Evolutionary conservation across 1,139 yeast species (phyloP).

Genomic region (Suhomyces bribrorum): DNA sequence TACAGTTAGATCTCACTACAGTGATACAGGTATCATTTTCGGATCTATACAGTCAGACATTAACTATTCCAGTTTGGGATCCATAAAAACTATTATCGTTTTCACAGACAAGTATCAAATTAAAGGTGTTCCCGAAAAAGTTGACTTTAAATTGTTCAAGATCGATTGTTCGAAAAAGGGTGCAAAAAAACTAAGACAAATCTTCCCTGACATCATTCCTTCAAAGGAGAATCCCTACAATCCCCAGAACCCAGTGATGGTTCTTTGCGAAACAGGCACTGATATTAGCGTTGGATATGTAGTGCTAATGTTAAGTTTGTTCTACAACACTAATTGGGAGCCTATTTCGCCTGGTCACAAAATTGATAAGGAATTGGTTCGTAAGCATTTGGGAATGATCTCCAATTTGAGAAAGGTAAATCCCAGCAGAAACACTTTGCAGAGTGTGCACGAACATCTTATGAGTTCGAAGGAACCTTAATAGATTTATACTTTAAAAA

Average conservation of each 20-base stretch:
- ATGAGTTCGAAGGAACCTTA: slow-evolving; percentile 14
- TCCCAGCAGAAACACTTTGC: slow-evolving; percentile 78
- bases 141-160: slow-evolving; percentile 20
- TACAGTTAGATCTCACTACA: slow-evolving; percentile 11
- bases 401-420: slow-evolving; percentile 52
- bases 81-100: slow-evolving; percentile 21
- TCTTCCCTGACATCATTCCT: slow-evolving; percentile 40
- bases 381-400: slow-evolving; percentile 56
- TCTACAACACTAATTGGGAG: slow-evolving; percentile 47
- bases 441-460: slow-evolving; percentile 55
- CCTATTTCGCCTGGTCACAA: slow-evolving; percentile 8
- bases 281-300: slow-evolving; percentile 68
- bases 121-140: slow-evolving; percentile 21
- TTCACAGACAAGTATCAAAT: slow-evolving; percentile 26
- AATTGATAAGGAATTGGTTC: slow-evolving; percentile 53
- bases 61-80: slow-evolving; percentile 12
- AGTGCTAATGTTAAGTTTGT: slow-evolving; percentile 49
- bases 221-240: slow-evolving; percentile 14
- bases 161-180: slow-evolving; percentile 60
- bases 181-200: slow-evolving; percentile 52
- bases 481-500: background rate
- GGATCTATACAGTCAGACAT: slow-evolving; percentile 29
- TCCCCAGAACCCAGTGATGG: slow-evolving; percentile 25
- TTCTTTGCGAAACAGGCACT: slow-evolving; percentile 64
- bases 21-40: slow-evolving; percentile 30